phyloP scores from a whole-genome alignment of 2,329 filamentous ascomycete species.

The Alternaria sp. region DNA sequence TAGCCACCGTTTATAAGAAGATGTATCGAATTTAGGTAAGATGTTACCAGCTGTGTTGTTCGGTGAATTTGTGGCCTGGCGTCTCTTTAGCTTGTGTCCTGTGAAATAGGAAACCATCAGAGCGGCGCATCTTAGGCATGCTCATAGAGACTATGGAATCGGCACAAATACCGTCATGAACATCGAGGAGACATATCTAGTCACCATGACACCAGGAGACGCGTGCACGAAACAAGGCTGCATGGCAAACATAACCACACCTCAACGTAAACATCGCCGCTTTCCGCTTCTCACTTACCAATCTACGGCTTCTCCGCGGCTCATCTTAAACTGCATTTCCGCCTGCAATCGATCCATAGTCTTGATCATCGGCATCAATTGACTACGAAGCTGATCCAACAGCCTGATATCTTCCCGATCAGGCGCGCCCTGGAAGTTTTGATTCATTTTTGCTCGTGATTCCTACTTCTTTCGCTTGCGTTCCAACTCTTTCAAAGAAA shows the following conservation, averaged over 20 bases:
- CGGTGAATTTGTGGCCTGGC: slow-evolving; percentile 32
- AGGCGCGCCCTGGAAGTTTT: slow-evolving; percentile 36
- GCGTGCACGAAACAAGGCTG: neutral
- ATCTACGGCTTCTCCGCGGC: slow-evolving; percentile 26
- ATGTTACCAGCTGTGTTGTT: slow-evolving; percentile 25
- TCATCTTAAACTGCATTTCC: slow-evolving; percentile 32
- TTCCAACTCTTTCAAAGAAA: neutral
- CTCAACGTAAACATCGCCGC: neutral
- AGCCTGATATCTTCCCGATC: slow-evolving; percentile 34
- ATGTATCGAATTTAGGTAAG: slow-evolving; percentile 29
- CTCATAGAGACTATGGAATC: too few relatives aligned
- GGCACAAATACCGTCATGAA: neutral
- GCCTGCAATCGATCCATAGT: slow-evolving; percentile 32
- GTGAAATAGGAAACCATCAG: neutral
- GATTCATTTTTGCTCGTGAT: slow-evolving; percentile 27
- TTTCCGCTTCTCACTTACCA: slow-evolving; percentile 26
- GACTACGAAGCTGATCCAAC: slow-evolving; percentile 35
- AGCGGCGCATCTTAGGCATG: neutral
- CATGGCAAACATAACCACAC: neutral
- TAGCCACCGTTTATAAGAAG: slow-evolving; percentile 34
- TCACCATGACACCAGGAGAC: neutral
- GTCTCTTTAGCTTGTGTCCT: neutral
- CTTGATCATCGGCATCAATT: slow-evolving; percentile 37
- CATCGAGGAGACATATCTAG: neutral
- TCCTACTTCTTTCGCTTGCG: slow-evolving; percentile 6